phyloP scores from a whole-genome alignment of 164 flowering plant species.

The Sextonia rubra region DNA sequence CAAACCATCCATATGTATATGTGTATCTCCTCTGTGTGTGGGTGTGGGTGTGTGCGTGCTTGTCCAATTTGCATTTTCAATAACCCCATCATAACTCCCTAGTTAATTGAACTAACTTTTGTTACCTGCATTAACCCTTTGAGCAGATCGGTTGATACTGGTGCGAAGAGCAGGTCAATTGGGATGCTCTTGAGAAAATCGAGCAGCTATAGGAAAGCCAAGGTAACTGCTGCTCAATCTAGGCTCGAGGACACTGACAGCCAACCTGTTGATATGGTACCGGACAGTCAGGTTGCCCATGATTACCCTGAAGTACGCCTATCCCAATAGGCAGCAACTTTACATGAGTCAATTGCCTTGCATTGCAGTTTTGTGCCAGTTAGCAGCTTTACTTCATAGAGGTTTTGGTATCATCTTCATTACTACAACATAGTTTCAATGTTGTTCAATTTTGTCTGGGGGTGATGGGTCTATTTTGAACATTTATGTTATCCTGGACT shows the following conservation, averaged over 20 bases:
- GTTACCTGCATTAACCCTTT: neutral
- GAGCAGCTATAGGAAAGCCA: conserved; percentile 61
- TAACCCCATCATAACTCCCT: too few species aligned
- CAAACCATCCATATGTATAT: too few species aligned
- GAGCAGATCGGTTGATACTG: neutral
- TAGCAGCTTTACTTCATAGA: too few species aligned
- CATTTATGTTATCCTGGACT: too few species aligned
- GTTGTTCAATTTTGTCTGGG: too few species aligned
- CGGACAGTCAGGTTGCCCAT: conserved; percentile 37
- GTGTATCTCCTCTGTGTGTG: too few species aligned
- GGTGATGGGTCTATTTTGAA: too few species aligned
- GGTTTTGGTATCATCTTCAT: too few species aligned
- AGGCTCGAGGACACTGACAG: conserved; percentile 40
- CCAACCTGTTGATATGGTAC: conserved; percentile 46
- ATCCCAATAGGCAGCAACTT: neutral
- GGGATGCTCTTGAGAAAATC: conserved; percentile 45
- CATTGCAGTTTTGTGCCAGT: neutral
- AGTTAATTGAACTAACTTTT: neutral
- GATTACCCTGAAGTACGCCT: neutral
- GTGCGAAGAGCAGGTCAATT: conserved; percentile 1
- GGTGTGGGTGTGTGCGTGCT: too few species aligned
- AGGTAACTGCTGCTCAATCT: conserved; percentile 45
- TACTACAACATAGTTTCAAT: too few species aligned
- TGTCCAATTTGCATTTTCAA: too few species aligned
- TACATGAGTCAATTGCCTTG: neutral